A percentile compares a stretch with the other conserved stretches of the same genome.
Evolutionary conservation across 2,329 filamentous ascomycete genomes (phyloP).

Genomic region (Stemphylium lycopersici): DNA sequence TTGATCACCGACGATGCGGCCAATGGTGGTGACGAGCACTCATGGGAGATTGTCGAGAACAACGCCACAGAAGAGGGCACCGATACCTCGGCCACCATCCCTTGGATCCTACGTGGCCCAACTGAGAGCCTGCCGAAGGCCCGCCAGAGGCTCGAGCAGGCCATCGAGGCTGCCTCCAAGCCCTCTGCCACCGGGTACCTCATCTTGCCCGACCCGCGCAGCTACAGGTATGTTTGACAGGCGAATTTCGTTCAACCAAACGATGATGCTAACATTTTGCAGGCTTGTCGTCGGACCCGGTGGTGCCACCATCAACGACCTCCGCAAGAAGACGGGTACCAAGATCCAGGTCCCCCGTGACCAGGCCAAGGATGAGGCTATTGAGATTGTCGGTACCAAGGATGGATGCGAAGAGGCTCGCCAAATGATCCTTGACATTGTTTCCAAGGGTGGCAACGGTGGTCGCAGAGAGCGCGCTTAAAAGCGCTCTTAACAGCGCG

Average conservation of each 20-base stretch:
- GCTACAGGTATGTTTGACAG: slow-evolving; percentile 63
- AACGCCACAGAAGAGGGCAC: slow-evolving; percentile 60
- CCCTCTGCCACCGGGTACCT: slow-evolving; percentile 82
- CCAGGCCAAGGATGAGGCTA: slow-evolving; percentile 76
- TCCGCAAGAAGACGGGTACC: slow-evolving; percentile 89
- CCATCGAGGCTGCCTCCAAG: slow-evolving; percentile 73
- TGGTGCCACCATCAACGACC: slow-evolving; percentile 89
- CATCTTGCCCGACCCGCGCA: slow-evolving; percentile 84
- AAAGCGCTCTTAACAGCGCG: not conserved
- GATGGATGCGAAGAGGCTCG: slow-evolving; percentile 86
- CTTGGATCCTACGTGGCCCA: slow-evolving; percentile 86
- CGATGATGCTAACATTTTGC: slow-evolving; percentile 9
- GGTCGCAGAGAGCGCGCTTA: slow-evolving; percentile 27
- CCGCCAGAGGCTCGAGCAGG: slow-evolving; percentile 73
- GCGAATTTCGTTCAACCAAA: not conserved
- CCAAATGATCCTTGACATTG: slow-evolving; percentile 84
- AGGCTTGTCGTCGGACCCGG: slow-evolving; percentile 85
- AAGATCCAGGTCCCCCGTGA: slow-evolving; percentile 91
- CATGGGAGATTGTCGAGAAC: slow-evolving; percentile 81
- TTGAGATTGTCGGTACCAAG: slow-evolving; percentile 81
- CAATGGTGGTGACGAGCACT: slow-evolving; percentile 68
- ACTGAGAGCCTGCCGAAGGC: slow-evolving; percentile 83
- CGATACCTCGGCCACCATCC: slow-evolving; percentile 65
- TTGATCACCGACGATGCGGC: slow-evolving; percentile 83
- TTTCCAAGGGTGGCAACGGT: slow-evolving; percentile 52